Evolutionary conservation across 2,329 filamentous ascomycete genomes (phyloP).

Genomic region (Colletotrichum sublineola): DNA sequence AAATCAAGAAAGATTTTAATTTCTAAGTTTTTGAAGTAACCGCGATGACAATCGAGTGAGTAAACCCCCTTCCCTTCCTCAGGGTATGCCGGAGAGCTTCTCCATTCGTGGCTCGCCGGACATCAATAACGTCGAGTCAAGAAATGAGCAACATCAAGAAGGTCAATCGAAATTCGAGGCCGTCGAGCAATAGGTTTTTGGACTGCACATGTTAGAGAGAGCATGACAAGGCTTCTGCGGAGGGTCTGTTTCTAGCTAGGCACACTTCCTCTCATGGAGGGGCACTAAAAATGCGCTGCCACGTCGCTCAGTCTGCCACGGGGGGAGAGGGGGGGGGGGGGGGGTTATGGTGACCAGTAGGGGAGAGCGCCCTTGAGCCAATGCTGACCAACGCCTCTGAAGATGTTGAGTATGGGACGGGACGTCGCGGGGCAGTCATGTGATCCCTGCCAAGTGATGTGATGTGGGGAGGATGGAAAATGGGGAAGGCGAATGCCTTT

Average conservation of each 20-base stretch:
- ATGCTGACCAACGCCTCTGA: constrained; percentile 17
- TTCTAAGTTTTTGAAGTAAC: background rate
- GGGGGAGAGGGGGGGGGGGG: constrained; percentile 18
- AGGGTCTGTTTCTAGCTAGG: constrained; percentile 16
- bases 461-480: constrained; percentile 5
- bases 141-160: background rate
- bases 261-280: constrained; percentile 13
- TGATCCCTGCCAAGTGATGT: constrained; percentile 17
- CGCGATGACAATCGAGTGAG: too few species aligned
- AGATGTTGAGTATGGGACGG: constrained; percentile 21
- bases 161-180: constrained; percentile 9
- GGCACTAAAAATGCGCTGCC: constrained; percentile 38
- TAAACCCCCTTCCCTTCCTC: background rate
- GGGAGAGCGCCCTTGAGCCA: background rate
- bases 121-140: background rate
- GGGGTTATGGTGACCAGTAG: background rate
- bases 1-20: background rate
- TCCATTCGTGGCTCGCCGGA: background rate
- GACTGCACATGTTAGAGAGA: background rate
- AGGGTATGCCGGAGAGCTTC: too few species aligned
- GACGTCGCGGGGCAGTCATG: constrained; percentile 41
- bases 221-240: constrained; percentile 1
- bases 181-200: constrained; percentile 1
- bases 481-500: constrained; percentile 21
- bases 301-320: constrained; percentile 35